Percentiles rank a stretch among this genome's conserved stretches.
phyloP scores from a whole-genome alignment of 225 moss, liverwort and hornwort genomes.

The Climacium dendroides region DNA sequence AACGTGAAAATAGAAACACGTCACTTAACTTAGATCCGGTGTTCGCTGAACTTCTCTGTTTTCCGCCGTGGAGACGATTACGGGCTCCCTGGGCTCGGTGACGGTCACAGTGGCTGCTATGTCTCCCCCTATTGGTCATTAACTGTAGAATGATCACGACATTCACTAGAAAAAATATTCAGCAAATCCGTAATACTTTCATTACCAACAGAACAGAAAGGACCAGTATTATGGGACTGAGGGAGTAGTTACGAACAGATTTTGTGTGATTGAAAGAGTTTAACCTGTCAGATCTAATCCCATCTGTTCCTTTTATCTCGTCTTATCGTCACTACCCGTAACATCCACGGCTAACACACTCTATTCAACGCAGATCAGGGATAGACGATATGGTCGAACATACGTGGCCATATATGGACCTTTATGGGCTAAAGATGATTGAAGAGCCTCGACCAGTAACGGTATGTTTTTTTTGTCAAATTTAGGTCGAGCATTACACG shows the following conservation, averaged over 20 bases:
- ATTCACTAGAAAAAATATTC: neutral
- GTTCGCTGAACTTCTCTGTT: no score
- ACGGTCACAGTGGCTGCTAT: neutral
- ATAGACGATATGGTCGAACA: slow-evolving; percentile 81
- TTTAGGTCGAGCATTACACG: neutral
- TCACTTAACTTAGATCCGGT: neutral
- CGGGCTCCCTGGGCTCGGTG: neutral
- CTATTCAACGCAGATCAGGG: slow-evolving; percentile 38
- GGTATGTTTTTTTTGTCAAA: neutral
- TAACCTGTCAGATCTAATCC: neutral
- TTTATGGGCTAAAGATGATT: slow-evolving; percentile 46
- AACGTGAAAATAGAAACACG: neutral
- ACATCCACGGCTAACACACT: neutral
- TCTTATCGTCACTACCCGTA: neutral
- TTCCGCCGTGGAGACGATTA: no score
- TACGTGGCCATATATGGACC: slow-evolving; percentile 89
- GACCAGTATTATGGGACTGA: neutral
- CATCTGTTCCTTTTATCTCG: neutral
- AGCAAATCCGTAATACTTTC: neutral
- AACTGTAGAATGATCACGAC: neutral
- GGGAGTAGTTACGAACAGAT: neutral
- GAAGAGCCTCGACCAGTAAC: neutral
- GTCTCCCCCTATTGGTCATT: neutral
- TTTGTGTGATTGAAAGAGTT: neutral
- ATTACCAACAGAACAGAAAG: neutral